phyloP scores from a whole-genome alignment of 2,329 filamentous ascomycete species.

The Monilinia vaccinii-corymbosi region DNA sequence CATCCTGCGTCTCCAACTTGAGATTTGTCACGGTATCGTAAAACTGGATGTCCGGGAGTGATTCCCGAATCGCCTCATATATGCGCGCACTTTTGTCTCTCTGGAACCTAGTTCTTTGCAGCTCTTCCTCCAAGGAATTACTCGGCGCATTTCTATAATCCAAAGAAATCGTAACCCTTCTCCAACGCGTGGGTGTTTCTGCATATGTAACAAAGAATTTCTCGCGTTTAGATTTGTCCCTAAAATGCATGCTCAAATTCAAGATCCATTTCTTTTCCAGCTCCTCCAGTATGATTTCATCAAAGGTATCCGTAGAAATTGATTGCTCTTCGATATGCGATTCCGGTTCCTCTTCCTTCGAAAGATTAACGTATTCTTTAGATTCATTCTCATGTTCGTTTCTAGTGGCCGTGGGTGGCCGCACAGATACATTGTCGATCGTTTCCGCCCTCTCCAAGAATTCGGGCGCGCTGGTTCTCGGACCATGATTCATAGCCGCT shows the following conservation, averaged over 20 bases:
- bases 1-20: conserved; percentile 81
- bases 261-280: conserved; percentile 87
- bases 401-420: conserved; percentile 11
- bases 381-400: conserved; percentile 17
- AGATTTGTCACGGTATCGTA: conserved; percentile 94
- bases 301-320: conserved; percentile 36
- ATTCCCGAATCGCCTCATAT: conserved; percentile 89
- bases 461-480: conserved; percentile 27
- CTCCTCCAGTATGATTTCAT: conserved; percentile 64
- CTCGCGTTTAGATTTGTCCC: conserved; percentile 83
- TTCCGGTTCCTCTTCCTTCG: conserved; percentile 21
- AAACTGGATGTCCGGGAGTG: conserved; percentile 86
- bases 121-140: conserved; percentile 77
- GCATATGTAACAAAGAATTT: conserved; percentile 98
- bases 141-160: conserved; percentile 78
- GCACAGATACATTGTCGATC: conserved; percentile 15
- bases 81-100: conserved; percentile 88
- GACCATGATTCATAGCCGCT: conserved; percentile 14
- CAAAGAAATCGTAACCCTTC: conserved; percentile 83
- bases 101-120: conserved; percentile 70
- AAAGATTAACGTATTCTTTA: conserved; percentile 24
- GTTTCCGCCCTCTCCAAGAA: conserved; percentile 20
- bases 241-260: conserved; percentile 96
- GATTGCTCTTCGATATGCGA: conserved; percentile 23
- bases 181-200: conserved; percentile 69